These are phyloP conservation scores for Podospora appendiculata DNA, from an alignment of 495 filamentous ascomycete species.

Conservation along the genomic window DNA sequence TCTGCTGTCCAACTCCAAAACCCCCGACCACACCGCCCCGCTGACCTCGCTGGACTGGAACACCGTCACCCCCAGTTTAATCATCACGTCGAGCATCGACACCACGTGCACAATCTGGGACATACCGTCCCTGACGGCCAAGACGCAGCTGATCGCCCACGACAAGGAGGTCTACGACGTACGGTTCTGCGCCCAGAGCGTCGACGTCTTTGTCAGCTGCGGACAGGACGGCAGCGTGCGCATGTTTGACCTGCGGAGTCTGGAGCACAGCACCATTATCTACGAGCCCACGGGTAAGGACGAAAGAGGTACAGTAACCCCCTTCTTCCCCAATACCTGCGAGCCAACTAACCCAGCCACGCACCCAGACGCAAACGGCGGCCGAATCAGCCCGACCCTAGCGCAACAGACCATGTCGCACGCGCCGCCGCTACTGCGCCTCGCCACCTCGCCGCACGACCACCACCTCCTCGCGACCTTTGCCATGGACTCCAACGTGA, in stretches of 20 bases:
- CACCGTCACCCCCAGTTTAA: conserved; percentile 86
- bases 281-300: conserved; percentile 92
- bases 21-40: conserved; percentile 93
- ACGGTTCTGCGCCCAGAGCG: conserved; percentile 90
- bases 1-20: conserved; percentile 93
- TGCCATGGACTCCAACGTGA: conserved; percentile 83
- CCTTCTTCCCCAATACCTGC: not conserved
- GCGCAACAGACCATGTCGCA: conserved; percentile 69
- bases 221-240: conserved; percentile 96
- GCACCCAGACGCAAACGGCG: conserved; percentile 33
- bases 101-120: conserved; percentile 99
- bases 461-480: conserved; percentile 94
- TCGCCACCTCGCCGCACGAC: conserved; percentile 93
- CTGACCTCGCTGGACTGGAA: conserved; percentile 98
- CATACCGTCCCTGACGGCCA: conserved; percentile 93
- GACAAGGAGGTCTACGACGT: conserved; percentile 99
- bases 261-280: conserved; percentile 98
- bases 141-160: conserved; percentile 96
- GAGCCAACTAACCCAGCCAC: not conserved
- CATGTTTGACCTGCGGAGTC: conserved; percentile 95
- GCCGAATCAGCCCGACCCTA: conserved; percentile 53
- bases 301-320: conserved; percentile 56
- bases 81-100: conserved; percentile 98
- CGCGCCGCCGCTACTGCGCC: conserved; percentile 76
- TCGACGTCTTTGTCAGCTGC: conserved; percentile 96